Evolutionary conservation across 2,329 filamentous ascomycete genomes (phyloP).

Genomic region (Colletotrichum ledebouriae): DNA sequence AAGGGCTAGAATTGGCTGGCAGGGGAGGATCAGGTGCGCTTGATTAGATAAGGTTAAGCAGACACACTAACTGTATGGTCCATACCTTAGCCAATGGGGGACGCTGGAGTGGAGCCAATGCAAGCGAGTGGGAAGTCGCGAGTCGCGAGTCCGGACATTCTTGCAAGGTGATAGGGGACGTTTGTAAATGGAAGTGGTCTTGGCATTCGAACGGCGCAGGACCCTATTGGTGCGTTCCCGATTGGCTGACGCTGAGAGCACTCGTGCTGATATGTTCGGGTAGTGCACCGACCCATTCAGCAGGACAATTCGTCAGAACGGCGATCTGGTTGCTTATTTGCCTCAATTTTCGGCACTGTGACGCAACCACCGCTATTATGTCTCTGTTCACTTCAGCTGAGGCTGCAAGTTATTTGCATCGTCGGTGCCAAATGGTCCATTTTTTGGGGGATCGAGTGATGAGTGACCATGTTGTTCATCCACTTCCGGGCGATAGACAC

Average conservation of each 20-base stretch:
- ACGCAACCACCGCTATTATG: constrained; percentile 15
- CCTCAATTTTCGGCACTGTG: constrained; percentile 17
- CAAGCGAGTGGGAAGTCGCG: no score
- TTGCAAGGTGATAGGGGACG: background rate
- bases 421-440: constrained; percentile 1
- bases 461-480: background rate
- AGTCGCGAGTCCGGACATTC: background rate
- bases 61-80: background rate
- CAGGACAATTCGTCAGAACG: constrained; percentile 9
- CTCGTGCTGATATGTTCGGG: constrained; percentile 18
- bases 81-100: background rate
- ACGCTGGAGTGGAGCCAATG: background rate
- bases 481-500: background rate
- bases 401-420: constrained; percentile 6
- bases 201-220: constrained; percentile 6
- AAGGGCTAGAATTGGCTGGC: constrained; percentile 30
- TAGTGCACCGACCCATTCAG: constrained; percentile 16
- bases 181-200: background rate
- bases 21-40: constrained; percentile 19
- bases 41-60: constrained; percentile 33
- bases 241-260: background rate
- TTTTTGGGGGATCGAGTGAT: background rate
- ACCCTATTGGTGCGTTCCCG: constrained; percentile 11
- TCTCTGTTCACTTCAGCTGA: constrained; percentile 22
- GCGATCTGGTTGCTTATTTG: constrained; percentile 9